Evolutionary conservation across 257 asterid species (phyloP), one percentile per base, ranked within the genome.

Genomic region (Ilex aquifolium): DNA sequence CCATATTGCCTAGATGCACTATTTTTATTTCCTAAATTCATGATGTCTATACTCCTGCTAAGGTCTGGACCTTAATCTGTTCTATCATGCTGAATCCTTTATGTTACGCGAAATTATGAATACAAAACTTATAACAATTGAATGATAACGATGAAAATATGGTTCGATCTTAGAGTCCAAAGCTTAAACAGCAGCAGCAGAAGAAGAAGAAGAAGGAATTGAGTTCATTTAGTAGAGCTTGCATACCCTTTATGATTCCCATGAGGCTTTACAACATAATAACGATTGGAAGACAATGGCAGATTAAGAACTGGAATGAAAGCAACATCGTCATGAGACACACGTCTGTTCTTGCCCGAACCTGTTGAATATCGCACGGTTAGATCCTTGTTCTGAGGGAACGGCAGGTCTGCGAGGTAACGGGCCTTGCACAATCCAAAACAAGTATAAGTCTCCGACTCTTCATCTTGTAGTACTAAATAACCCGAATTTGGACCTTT

Each of bases 401-500:
- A 78, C 12, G 88, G 91, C 12, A 85, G 54, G 6, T 71, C 65
- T 5, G 53, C 12, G 2, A 88, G 72, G 31, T 56, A 64, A 15
- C 63, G 44, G 2, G 68, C 79, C 86, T 78, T 79, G 66, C 75
- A 72, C 44, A 61, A 56, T 7, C 91, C 96, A 39, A 85, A 85
- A 59, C 84, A 88, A 0, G 72, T 61, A 61, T 85, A 76, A 0
- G 78, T 78, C 59, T 74, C 83, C 0, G 85, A 74, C 67, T 88
- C 91, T 60, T 71, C 81, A 69, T 85, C 96, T 46, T 81, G 91
- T 50, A 88, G 71, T 1, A 85, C 84, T 6, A 88, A 60, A 79
- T 61, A 83, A 10, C 96, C 95, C 0, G 89, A 79, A 58, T 82
- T 80, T 13, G 96, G 91, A 61, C 87, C 91, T 36, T 81, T 83